Evolutionary conservation across 495 filamentous ascomycete species (phyloP).

Genomic region (Penicillium goetzii): DNA sequence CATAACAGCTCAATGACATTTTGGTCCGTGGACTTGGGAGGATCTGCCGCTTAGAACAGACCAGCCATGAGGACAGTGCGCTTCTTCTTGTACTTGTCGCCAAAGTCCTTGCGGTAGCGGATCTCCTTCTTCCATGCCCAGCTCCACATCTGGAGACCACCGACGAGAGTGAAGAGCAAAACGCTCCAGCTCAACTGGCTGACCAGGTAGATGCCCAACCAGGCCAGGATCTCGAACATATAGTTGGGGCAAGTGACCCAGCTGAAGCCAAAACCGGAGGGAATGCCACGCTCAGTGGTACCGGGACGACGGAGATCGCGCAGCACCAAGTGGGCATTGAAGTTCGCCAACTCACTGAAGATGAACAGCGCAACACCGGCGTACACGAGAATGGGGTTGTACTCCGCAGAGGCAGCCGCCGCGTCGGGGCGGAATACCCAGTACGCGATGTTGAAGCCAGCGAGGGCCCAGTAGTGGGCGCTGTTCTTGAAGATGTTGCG

Average conservation of each 20-base stretch:
- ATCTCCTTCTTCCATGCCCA: constrained; percentile 95
- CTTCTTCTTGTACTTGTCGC: constrained; percentile 89
- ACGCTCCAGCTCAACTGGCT: constrained; percentile 76
- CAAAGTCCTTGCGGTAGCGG: constrained; percentile 86
- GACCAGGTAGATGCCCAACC: constrained; percentile 75
- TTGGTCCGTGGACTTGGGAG: not conserved
- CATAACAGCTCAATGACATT: not conserved
- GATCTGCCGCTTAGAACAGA: constrained; percentile 46
- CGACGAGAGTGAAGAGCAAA: constrained; percentile 69
- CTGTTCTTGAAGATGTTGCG: constrained; percentile 89
- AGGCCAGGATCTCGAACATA: constrained; percentile 86
- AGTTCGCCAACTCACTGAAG: constrained; percentile 77
- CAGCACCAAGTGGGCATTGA: constrained; percentile 76
- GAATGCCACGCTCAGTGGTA: constrained; percentile 84
- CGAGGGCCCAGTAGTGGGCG: constrained; percentile 85
- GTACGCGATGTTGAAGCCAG: constrained; percentile 80
- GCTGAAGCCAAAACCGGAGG: constrained; percentile 80
- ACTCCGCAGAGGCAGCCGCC: constrained; percentile 49
- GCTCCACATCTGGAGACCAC: constrained; percentile 71
- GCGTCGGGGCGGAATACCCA: constrained; percentile 80
- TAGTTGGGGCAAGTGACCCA: constrained; percentile 96
- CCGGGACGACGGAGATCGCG: constrained; percentile 75
- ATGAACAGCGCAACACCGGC: constrained; percentile 69
- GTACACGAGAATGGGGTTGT: constrained; percentile 57
- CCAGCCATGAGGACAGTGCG: constrained; percentile 77